Conservation (phyloP, 345 rosid genomes). For the Linum trigynum region DNA sequence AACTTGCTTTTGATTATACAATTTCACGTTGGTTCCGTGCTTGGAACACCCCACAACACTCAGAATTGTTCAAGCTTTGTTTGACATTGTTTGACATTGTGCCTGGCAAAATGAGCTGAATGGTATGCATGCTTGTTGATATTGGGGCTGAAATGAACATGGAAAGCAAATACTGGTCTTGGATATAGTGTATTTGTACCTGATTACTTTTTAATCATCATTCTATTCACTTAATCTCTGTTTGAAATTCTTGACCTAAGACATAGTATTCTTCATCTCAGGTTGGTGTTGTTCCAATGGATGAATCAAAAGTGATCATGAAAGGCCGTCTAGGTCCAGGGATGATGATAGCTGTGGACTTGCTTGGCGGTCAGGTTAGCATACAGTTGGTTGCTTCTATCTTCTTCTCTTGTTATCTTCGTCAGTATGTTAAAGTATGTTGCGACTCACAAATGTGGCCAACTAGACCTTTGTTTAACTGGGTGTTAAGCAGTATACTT, state of each 20-base stretch:
- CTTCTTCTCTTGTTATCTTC: neutral
- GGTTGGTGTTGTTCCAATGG: conserved; percentile 98
- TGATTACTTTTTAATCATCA: neutral
- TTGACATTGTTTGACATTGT: too few species aligned
- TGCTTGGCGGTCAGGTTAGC: conserved; percentile 82
- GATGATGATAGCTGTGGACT: conserved; percentile 94
- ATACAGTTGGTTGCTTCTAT: conserved; percentile 9
- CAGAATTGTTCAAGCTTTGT: neutral
- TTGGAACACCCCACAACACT: neutral
- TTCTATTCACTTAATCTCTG: neutral
- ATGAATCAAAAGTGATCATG: conserved; percentile 81
- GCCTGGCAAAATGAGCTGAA: neutral
- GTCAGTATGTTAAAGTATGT: neutral
- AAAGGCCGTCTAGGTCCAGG: conserved; percentile 99
- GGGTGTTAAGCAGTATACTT: neutral
- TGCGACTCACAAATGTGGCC: neutral
- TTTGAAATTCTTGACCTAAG: neutral
- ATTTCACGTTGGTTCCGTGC: neutral
- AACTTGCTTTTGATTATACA: neutral
- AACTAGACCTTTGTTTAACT: neutral
- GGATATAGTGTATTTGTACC: neutral
- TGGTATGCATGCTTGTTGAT: neutral
- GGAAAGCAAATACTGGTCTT: neutral
- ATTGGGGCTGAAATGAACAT: too few species aligned
- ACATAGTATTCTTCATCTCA: conserved; percentile 19